Evolutionary conservation across 2,329 filamentous ascomycete species (phyloP), one percentile per base, ranked within the genome.

Genomic region (Talaromyces sp.): DNA sequence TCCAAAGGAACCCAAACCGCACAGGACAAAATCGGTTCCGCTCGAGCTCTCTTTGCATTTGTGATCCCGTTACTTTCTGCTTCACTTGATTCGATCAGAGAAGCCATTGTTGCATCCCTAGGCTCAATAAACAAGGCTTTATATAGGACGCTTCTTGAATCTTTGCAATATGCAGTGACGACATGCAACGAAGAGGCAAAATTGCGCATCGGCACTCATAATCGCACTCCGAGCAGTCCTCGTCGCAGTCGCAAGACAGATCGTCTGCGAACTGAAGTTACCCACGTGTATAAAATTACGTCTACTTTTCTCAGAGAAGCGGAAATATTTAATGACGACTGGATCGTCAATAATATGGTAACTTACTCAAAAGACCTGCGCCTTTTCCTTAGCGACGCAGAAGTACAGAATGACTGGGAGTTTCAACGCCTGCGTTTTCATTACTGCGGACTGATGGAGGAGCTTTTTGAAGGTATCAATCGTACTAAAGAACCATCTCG

Each of bases 61-160:
- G 87, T 98, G 5, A 93, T 97, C 57, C 94, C 94, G 0, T 85
- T 98, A 57, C 82, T 99, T 3, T 91, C 90, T 1, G 91, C 89
- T 1, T 87, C 90, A 2, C 92, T 93, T 13, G 84, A 88, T 22
- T 90, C 90, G 0, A 92, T 99, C 19, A 85, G 95, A 60, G 92
- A 95, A 70, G 93, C 95, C 1, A 93, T 97, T 16, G 95, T 98
- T 10, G 85, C 91, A 35, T 93, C 94, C 2, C 87, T 99, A 73
- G 95, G 95, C 0, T 96, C 94, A 0, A 97, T 98, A 74, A 98
- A 98, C 72, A 87, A 92, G 62, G 94, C 96, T 71, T 90, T 98
- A 5, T 99, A 97, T 73, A 90, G 91, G 65, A 95, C 92, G 0
- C 81, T 99, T 13, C 84, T 99, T 0, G 93, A 99, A 73, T 93